Evolutionary conservation across 176 grass and related monocot genomes (phyloP).

Genomic region (Oryza officinalis): DNA sequence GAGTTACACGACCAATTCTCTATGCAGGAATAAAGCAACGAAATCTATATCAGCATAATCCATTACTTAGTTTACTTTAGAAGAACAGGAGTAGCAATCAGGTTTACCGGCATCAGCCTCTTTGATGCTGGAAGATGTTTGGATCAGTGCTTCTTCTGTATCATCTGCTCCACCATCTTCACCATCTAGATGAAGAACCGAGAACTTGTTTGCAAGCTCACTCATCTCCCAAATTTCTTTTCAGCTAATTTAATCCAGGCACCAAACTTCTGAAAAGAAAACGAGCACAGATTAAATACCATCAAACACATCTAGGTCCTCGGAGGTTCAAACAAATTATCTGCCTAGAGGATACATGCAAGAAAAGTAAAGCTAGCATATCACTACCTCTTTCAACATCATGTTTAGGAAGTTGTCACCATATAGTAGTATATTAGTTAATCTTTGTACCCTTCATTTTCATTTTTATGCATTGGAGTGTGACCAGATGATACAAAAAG

Average conservation of each 20-base stretch:
- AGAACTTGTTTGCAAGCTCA: constrained; percentile 48
- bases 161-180: constrained; percentile 41
- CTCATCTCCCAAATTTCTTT: constrained; percentile 36
- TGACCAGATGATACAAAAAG: not conserved
- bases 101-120: constrained; percentile 16
- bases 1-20: not conserved
- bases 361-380: not conserved
- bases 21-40: not conserved
- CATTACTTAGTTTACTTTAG: not conserved
- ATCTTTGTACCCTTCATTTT: not conserved
- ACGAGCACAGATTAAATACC: not conserved
- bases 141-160: not conserved
- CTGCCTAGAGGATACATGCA: not conserved
- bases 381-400: not conserved
- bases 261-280: not conserved
- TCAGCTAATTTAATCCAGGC: not conserved
- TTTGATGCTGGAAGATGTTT: not conserved
- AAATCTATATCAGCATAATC: not conserved
- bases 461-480: not conserved
- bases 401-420: no score
- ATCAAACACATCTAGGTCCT: not conserved
- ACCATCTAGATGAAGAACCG: constrained; percentile 44
- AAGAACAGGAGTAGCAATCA: constrained; percentile 16
- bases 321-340: not conserved
- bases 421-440: not conserved